Evolutionary conservation across 1,284 basidiomycete species (phyloP).

Genomic region (Apiotrichum laibachii): DNA sequence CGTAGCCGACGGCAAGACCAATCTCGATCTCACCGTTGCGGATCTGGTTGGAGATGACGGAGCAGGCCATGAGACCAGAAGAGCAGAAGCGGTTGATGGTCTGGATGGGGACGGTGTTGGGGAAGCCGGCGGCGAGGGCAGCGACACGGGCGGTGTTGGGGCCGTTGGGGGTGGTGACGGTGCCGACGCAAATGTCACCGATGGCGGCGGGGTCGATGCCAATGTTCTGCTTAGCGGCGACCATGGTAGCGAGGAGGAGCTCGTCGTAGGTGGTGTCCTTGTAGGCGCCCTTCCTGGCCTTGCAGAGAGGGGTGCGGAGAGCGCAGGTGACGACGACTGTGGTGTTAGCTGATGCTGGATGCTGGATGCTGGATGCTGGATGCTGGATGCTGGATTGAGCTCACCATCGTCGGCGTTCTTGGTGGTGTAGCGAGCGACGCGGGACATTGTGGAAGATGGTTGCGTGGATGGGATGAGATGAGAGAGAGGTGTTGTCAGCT

Average conservation of each 20-base stretch:
- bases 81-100: slow-evolving; percentile 97
- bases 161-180: slow-evolving; percentile 14
- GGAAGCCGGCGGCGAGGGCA: slow-evolving; percentile 20
- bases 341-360: slow-evolving; percentile 2
- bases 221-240: slow-evolving; percentile 23
- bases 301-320: slow-evolving; percentile 26
- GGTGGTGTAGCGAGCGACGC: slow-evolving; percentile 8
- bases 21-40: slow-evolving; percentile 80
- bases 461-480: neutral
- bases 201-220: slow-evolving; percentile 22
- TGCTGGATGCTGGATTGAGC: neutral
- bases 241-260: slow-evolving; percentile 23
- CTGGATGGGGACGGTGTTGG: slow-evolving; percentile 62
- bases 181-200: slow-evolving; percentile 24
- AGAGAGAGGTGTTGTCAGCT: neutral
- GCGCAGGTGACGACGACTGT: slow-evolving; percentile 26
- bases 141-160: slow-evolving; percentile 18
- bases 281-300: slow-evolving; percentile 29
- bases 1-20: slow-evolving; percentile 89
- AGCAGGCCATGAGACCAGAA: slow-evolving; percentile 70
- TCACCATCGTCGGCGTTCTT: slow-evolving; percentile 18
- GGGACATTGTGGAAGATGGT: neutral
- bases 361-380: neutral
- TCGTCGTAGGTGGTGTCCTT: slow-evolving; percentile 25
- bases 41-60: slow-evolving; percentile 86